These are phyloP conservation scores for Roridomyces roridus DNA, from an alignment of 768 basidiomycete species.

Conservation along the genomic window DNA sequence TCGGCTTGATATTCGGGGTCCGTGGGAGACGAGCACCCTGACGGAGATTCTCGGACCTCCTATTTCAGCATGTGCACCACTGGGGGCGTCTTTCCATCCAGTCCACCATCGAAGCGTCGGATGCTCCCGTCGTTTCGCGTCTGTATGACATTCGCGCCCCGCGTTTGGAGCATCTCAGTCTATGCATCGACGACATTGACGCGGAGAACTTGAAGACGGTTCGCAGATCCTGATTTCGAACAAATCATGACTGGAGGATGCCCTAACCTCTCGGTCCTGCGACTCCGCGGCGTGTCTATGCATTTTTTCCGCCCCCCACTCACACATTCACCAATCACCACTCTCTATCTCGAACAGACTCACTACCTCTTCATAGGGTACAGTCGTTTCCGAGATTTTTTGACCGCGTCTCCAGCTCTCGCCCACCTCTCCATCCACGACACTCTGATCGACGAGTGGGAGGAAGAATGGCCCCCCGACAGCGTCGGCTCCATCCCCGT, in stretches of 20 bases:
- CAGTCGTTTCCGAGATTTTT: slow-evolving; percentile 32
- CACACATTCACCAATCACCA: slow-evolving; percentile 36
- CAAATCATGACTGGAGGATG: slow-evolving; percentile 36
- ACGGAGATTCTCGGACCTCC: slow-evolving; percentile 34
- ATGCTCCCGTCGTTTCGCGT: slow-evolving; percentile 34
- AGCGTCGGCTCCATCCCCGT: slow-evolving; percentile 27
- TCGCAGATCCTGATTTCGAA: slow-evolving; percentile 20
- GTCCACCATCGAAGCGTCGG: slow-evolving; percentile 31
- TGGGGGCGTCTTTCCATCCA: slow-evolving; percentile 44
- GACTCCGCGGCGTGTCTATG: slow-evolving; percentile 51
- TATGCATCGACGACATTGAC: slow-evolving; percentile 41
- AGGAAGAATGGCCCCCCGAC: slow-evolving; percentile 31
- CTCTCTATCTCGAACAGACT: slow-evolving; percentile 54
- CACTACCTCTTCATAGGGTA: slow-evolving; percentile 41
- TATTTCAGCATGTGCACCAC: slow-evolving; percentile 39
- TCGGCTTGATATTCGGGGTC: slow-evolving; percentile 1
- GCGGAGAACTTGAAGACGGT: slow-evolving; percentile 18
- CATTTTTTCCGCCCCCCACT: slow-evolving; percentile 46
- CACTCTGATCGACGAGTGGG: slow-evolving; percentile 39
- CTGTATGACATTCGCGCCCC: slow-evolving; percentile 39
- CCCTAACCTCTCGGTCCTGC: slow-evolving; percentile 42
- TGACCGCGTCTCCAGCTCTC: slow-evolving; percentile 37
- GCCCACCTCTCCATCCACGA: slow-evolving; percentile 51
- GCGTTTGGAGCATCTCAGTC: slow-evolving; percentile 43
- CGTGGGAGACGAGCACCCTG: neutral